Conservation (phyloP, 495 filamentous ascomycete genomes). For the Aspergillus hancockii region DNA sequence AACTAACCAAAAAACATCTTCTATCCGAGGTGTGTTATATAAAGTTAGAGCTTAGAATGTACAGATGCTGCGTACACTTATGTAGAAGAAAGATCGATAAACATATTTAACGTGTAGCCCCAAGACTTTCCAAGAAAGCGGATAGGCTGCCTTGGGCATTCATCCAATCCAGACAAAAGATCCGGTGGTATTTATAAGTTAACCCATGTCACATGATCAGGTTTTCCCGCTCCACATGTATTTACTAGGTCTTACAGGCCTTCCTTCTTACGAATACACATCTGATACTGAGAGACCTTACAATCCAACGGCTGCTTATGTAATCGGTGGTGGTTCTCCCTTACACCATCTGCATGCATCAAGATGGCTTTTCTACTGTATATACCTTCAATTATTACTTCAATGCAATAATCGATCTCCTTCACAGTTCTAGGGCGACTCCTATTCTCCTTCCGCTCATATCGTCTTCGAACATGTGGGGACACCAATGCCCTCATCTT, state of each 20-base stretch:
- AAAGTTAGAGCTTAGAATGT: too few relatives aligned
- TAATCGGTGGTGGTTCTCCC: background rate
- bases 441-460: background rate
- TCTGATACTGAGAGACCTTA: too few relatives aligned
- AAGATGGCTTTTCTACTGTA: background rate
- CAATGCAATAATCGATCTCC: background rate
- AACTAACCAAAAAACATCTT: too few relatives aligned
- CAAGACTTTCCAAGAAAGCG: slow-evolving; percentile 8
- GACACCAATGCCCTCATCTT: background rate
- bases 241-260: too few relatives aligned
- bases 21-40: too few relatives aligned
- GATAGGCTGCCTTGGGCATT: slow-evolving; percentile 5
- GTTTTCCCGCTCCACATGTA: too few relatives aligned
- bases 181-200: background rate
- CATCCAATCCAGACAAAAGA: background rate
- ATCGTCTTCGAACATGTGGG: background rate
- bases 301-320: too few relatives aligned
- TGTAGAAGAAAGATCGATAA: too few relatives aligned
- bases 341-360: background rate
- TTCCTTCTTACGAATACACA: too few relatives aligned
- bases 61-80: too few relatives aligned
- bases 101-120: background rate
- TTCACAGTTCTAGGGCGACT: background rate
- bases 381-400: background rate
- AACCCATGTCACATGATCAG: too few relatives aligned